Base-by-base conservation (phyloP, 306 rosid genomes). In the Vigna radiata region DNA sequence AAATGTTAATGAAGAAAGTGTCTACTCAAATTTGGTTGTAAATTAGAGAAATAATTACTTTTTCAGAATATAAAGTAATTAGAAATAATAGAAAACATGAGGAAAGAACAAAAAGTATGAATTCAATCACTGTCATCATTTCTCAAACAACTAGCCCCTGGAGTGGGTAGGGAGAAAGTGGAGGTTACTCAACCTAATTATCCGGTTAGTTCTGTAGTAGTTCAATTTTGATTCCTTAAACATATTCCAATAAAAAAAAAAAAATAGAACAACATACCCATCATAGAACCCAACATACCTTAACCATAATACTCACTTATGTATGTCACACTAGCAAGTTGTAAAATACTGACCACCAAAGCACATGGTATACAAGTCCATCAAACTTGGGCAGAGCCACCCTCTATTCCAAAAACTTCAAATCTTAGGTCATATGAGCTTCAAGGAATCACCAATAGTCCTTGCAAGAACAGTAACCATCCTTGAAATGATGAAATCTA, bases 401-500 rank as follows among this genome's bases (percentile, higher is more conserved):
- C 88, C 46, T 88, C 81, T 75, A 47, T 77, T 84, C 86, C 69
- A 36, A 73, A 44, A 56, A 27, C 36, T 9, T 81, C 66, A 75
- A 50, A 44, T 69, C 25, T 68, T 46, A 54, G 69, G 63, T 53
- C 18, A 41, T 60, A 53, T 41, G 66, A 46, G 56, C 69, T 84
- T 53, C 55, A 14, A 58, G 58, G 39, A 78, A 73, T 83, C 80
- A 87, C 96, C 96, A 91, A 80, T 78, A 91, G 83, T 91, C 96
- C 82, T 72, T 77, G 79, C 93, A 91, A 81, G 93, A 89, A 84
- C 93, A 89, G 75, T 62, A 33, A 29, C 90, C 96, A 74, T 86
- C 89, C 85, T 84, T 91, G 55, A 91, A 91, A 86, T 89, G 91
- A 76, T 89, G 96, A 86, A 91, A 89, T 77, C 91, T 82, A 79